Evolutionary conservation across 2,329 filamentous ascomycete genomes (phyloP), one percentile per base, ranked within the genome.

Genomic region (Aspergillus fischeri): DNA sequence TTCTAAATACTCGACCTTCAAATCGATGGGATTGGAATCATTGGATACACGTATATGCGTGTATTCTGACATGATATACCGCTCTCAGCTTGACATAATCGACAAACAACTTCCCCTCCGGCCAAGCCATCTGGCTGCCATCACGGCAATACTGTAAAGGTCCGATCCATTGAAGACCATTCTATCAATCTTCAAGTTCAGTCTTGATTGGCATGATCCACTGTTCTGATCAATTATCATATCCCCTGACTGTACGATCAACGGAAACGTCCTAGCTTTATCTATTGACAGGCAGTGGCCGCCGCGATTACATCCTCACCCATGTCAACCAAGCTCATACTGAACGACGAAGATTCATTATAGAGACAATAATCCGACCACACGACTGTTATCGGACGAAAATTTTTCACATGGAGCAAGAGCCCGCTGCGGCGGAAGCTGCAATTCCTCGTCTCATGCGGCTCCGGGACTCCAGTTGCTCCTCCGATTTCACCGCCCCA

Each of bases 371-470:
- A 17, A 38, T 38, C 14, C 14, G 32, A 38, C 32, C 14, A 38
- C 32, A 17, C 32, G 5, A 38, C 32, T 38, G 2, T 17, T 7
- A 17, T 17, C 32, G 17, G 14, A 38, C 32, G 14, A 38, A 38
- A 7, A 38, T 17, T 38, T 32, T 57, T 58, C 60, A 57, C 61
- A 75, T 75, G 72, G 70, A 73, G 59, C 64, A 62, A 55, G 64
- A 70, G 54, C 55, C 60, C 25, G 53, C 60, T 28, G 54, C 65
- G n/a, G 41, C 61, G 29, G 64, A 67, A 54, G 54, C 63, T 54
- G 60, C 57, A 42, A 63, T 61, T 48, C 62, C 65, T 52, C 65
- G 63, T 54, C 59, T 65, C 35, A 56, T 67, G 49, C 64, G 58
- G 54, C 58, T 69, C 54, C 70, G 69, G 54, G 58, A 64, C 52